phyloP scores from a whole-genome alignment of 2,329 filamentous ascomycete species.

The Cercospora sojina region DNA sequence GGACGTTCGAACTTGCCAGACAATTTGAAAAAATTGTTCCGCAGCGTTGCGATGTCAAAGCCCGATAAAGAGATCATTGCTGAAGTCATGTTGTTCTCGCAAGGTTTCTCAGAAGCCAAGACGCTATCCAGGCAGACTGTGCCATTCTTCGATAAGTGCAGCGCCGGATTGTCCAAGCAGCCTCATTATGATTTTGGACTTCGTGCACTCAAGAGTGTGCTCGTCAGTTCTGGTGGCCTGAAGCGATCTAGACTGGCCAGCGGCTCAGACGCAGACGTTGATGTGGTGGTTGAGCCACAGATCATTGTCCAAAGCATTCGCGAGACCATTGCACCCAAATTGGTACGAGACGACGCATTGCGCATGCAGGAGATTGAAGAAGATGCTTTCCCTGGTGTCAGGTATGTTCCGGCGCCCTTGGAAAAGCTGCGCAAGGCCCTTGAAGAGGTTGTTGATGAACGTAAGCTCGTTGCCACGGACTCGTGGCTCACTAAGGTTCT shows the following conservation, averaged over 20 bases:
- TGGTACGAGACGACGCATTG: slow-evolving; percentile 88
- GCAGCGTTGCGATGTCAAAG: slow-evolving; percentile 99
- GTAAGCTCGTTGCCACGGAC: slow-evolving; percentile 85
- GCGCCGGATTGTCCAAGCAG: slow-evolving; percentile 81
- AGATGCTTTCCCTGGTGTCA: slow-evolving; percentile 84
- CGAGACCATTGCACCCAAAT: slow-evolving; percentile 96
- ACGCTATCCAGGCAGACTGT: slow-evolving; percentile 91
- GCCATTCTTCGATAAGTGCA: slow-evolving; percentile 94
- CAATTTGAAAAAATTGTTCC: slow-evolving; percentile 99
- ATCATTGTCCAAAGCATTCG: slow-evolving; percentile 98
- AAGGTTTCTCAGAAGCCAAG: slow-evolving; percentile 97
- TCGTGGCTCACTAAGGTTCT: slow-evolving; percentile 97
- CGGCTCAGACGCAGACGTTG: slow-evolving; percentile 53
- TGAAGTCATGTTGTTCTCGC: slow-evolving; percentile 99
- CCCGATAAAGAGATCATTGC: slow-evolving; percentile 99
- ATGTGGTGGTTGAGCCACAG: slow-evolving; percentile 82
- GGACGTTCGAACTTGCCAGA: slow-evolving; percentile 97
- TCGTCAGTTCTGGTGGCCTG: slow-evolving; percentile 94
- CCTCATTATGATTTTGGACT: slow-evolving; percentile 99
- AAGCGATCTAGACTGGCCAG: slow-evolving; percentile 77
- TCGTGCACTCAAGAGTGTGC: slow-evolving; percentile 94
- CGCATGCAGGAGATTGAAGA: slow-evolving; percentile 81
- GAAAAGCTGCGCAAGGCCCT: slow-evolving; percentile 78
- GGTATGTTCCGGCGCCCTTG: slow-evolving; percentile 88
- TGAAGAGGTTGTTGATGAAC: slow-evolving; percentile 75